Evolutionary conservation across 306 rosid genomes (phyloP).

Genomic region (Carpinus viminea): DNA sequence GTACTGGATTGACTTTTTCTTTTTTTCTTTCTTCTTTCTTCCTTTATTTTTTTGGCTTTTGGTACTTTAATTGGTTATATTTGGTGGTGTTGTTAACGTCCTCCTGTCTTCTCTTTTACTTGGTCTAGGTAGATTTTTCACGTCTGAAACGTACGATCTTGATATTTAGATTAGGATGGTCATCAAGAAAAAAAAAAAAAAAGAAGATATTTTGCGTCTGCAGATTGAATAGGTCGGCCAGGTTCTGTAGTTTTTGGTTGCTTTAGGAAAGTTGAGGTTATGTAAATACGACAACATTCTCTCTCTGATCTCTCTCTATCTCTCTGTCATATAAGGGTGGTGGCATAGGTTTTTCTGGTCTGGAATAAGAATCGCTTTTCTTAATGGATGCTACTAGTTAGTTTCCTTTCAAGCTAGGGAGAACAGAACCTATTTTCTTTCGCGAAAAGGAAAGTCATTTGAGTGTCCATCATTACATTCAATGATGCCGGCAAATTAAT

Average conservation of each 20-base stretch:
- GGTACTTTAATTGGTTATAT: slow-evolving; percentile 6
- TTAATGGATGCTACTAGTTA: slow-evolving; percentile 17
- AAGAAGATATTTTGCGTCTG: slow-evolving; percentile 25
- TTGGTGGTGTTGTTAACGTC: slow-evolving; percentile 9
- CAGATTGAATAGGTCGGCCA: slow-evolving; percentile 7
- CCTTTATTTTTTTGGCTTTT: not conserved
- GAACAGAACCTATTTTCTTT: slow-evolving; percentile 20
- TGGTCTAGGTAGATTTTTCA: not conserved
- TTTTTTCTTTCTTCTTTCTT: not conserved
- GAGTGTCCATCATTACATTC: slow-evolving; percentile 18
- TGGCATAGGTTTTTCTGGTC: not conserved
- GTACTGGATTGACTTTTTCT: slow-evolving; percentile 13
- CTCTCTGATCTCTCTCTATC: slow-evolving; percentile 3
- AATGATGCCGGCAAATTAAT: slow-evolving; percentile 20
- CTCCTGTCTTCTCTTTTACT: not conserved
- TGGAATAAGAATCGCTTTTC: slow-evolving; percentile 27
- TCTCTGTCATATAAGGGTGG: not conserved
- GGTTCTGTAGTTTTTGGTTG: slow-evolving; percentile 15
- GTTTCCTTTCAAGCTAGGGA: slow-evolving; percentile 24
- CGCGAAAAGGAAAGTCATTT: slow-evolving; percentile 28
- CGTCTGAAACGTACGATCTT: slow-evolving; percentile 7
- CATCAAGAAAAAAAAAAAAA: not conserved
- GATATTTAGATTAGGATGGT: slow-evolving; percentile 8
- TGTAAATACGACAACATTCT: not conserved
- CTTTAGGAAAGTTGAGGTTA: not conserved